Conservation (phyloP, 169 alveolate genomes). For the Eimeria acervulina region DNA sequence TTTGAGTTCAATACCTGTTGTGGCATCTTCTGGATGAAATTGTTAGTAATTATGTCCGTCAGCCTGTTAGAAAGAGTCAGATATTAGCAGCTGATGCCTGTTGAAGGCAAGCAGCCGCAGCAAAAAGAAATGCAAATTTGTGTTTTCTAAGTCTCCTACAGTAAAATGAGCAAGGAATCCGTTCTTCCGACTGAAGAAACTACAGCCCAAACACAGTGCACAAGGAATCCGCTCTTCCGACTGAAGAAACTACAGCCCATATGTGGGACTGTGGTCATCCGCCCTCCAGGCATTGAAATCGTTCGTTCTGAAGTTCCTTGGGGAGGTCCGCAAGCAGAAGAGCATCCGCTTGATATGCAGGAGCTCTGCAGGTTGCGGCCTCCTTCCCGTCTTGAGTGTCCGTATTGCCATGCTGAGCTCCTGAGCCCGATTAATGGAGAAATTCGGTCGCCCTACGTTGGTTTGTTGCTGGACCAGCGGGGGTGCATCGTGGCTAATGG, state of each 20-base stretch:
- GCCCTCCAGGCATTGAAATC: neutral
- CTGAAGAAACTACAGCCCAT: neutral
- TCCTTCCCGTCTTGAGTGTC: neutral
- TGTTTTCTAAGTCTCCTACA: neutral
- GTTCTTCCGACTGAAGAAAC: no score
- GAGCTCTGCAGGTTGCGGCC: neutral
- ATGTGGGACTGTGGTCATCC: neutral
- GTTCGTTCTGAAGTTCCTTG: neutral
- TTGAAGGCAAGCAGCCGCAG: neutral
- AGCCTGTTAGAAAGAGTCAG: neutral
- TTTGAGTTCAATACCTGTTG: neutral
- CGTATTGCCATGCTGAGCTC: slow-evolving; percentile 9
- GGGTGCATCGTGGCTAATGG: neutral
- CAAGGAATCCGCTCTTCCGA: neutral
- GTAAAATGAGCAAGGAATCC: no score
- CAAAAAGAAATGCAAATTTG: neutral
- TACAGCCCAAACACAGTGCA: no score
- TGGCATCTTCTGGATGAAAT: neutral
- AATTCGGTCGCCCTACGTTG: neutral
- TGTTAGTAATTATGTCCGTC: neutral
- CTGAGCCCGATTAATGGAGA: neutral
- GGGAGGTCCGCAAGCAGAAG: neutral
- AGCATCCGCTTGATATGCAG: neutral
- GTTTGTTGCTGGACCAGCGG: neutral
- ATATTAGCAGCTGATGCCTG: neutral